Evolutionary conservation across 2,329 filamentous ascomycete genomes (phyloP).

Genomic region (Waltergamsia citrina): DNA sequence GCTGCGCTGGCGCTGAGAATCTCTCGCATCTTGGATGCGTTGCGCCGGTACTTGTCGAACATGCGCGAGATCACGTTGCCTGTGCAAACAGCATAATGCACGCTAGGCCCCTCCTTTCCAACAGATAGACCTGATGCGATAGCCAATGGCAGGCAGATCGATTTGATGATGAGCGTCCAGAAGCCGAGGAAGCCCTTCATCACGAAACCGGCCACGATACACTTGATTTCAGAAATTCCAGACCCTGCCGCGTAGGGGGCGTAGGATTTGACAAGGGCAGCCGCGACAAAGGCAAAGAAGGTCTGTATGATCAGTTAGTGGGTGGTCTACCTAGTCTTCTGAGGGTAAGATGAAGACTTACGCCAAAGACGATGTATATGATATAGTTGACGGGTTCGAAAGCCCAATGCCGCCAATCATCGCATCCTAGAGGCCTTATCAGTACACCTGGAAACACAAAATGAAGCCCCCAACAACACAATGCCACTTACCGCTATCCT

Average conservation of each 20-base stretch:
- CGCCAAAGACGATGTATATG: constrained; percentile 78
- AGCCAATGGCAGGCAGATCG: constrained; percentile 77
- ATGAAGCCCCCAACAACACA: neutral
- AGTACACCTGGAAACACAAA: neutral
- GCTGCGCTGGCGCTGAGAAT: constrained; percentile 92
- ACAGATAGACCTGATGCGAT: constrained; percentile 93
- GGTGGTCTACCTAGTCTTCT: too few relatives aligned
- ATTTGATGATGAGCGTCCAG: constrained; percentile 91
- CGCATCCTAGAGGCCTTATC: constrained; percentile 50
- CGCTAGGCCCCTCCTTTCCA: constrained; percentile 93
- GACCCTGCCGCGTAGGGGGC: constrained; percentile 94
- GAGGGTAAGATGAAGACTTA: constrained; percentile 26
- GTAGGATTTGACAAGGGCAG: constrained; percentile 78
- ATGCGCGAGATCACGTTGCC: constrained; percentile 92
- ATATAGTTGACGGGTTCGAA: constrained; percentile 75
- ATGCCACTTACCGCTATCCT: constrained; percentile 59
- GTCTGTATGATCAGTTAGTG: constrained; percentile 33
- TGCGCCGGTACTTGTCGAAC: constrained; percentile 85
- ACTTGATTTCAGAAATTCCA: constrained; percentile 98
- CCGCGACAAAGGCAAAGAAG: constrained; percentile 72
- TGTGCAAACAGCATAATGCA: constrained; percentile 97
- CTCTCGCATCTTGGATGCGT: constrained; percentile 89
- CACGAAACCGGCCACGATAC: constrained; percentile 95
- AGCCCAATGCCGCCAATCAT: constrained; percentile 86
- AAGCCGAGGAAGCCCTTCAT: constrained; percentile 97